Evolutionary conservation across 371 early-diverging fungal species (phyloP).

Genomic region (Lichtheimia hyalospora): DNA sequence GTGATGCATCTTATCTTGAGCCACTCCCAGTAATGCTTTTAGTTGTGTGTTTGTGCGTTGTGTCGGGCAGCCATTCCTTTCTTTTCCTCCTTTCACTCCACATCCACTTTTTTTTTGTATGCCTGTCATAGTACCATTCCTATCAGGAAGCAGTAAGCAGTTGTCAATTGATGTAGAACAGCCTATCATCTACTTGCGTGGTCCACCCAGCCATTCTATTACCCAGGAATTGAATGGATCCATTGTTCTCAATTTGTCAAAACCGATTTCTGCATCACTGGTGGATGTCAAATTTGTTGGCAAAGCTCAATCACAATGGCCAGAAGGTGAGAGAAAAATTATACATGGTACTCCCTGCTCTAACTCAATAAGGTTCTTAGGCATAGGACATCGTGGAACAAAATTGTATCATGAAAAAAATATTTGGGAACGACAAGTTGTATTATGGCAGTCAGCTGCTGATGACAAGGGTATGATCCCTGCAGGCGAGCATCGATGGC

Average conservation of each 20-base stretch:
- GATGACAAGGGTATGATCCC: slow-evolving; percentile 17
- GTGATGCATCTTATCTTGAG: no score
- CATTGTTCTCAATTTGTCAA: slow-evolving; percentile 37
- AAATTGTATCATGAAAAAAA: slow-evolving; percentile 44
- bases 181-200: slow-evolving; percentile 42
- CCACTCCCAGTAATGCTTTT: no score
- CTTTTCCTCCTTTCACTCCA: neutral
- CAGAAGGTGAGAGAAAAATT: slow-evolving; percentile 39
- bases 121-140: slow-evolving; percentile 30
- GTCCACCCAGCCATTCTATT: slow-evolving; percentile 23
- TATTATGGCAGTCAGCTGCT: slow-evolving; percentile 20
- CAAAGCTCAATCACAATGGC: slow-evolving; percentile 44
- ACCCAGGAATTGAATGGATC: slow-evolving; percentile 42
- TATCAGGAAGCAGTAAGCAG: slow-evolving; percentile 39
- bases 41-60: no score
- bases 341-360: neutral
- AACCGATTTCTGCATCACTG: slow-evolving; percentile 27
- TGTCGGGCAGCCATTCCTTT: neutral
- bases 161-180: slow-evolving; percentile 46
- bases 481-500: slow-evolving; percentile 38
- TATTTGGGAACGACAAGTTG: slow-evolving; percentile 46
- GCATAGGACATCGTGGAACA: slow-evolving; percentile 35
- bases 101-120: neutral
- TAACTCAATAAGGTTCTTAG: neutral
- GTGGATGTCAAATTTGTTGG: slow-evolving; percentile 40